Evolutionary conservation across 768 basidiomycete species (phyloP).

Genomic region (Stropharia rugosoannulata): DNA sequence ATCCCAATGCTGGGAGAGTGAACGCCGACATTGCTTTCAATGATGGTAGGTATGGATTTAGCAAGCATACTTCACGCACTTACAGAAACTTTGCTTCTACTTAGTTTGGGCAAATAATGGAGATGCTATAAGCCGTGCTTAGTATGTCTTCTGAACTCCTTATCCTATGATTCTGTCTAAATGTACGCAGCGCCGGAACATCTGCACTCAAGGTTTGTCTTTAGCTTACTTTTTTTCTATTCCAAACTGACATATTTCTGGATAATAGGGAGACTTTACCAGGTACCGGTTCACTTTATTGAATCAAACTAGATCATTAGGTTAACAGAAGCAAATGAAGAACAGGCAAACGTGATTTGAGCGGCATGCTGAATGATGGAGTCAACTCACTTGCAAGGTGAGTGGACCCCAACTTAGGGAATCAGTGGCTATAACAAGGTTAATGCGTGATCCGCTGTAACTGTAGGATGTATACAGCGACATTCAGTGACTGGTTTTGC

Average conservation of each 20-base stretch:
- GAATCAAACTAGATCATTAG: neutral
- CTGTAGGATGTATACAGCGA: slow-evolving; percentile 78
- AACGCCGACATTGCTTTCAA: slow-evolving; percentile 79
- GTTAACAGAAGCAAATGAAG: slow-evolving; percentile 33
- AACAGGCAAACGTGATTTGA: slow-evolving; percentile 93
- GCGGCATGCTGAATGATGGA: slow-evolving; percentile 92
- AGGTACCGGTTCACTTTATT: slow-evolving; percentile 44
- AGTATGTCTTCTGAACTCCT: slow-evolving; percentile 47
- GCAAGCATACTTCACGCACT: neutral
- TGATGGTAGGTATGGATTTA: slow-evolving; percentile 47
- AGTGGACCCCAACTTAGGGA: slow-evolving; percentile 3
- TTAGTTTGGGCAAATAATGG: slow-evolving; percentile 99
- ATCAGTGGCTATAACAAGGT: neutral
- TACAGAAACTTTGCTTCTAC: neutral
- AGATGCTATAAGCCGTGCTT: slow-evolving; percentile 88
- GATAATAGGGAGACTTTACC: slow-evolving; percentile 77
- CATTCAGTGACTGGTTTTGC: slow-evolving; percentile 94
- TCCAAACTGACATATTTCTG: slow-evolving; percentile 2
- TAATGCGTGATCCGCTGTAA: neutral
- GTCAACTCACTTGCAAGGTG: slow-evolving; percentile 89
- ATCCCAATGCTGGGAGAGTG: slow-evolving; percentile 51
- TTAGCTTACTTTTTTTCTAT: neutral
- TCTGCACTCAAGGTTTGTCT: slow-evolving; percentile 85
- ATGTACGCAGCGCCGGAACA: slow-evolving; percentile 74
- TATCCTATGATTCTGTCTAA: neutral